Evolutionary conservation across 2,329 filamentous ascomycete genomes (phyloP).

Genomic region (Passalora sequoiae): DNA sequence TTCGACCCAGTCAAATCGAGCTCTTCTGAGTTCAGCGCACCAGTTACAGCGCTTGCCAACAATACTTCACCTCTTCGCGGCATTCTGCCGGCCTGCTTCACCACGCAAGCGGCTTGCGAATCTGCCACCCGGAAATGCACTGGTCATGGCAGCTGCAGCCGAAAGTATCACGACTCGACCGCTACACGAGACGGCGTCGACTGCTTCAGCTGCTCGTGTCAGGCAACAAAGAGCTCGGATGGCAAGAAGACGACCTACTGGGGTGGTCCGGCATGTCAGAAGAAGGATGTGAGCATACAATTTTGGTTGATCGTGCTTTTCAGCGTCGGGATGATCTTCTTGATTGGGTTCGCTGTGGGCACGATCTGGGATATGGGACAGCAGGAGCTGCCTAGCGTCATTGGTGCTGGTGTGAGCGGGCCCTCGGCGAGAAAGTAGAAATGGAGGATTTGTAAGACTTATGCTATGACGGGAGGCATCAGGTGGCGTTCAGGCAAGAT

Average conservation of each 20-base stretch:
- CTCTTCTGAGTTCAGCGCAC: slow-evolving; percentile 17
- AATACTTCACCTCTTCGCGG: slow-evolving; percentile 41
- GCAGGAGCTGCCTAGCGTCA: slow-evolving; percentile 85
- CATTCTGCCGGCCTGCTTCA: slow-evolving; percentile 69
- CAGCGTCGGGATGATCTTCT: slow-evolving; percentile 62
- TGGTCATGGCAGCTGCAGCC: slow-evolving; percentile 69
- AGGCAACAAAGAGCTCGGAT: slow-evolving; percentile 50
- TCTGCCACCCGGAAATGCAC: slow-evolving; percentile 72
- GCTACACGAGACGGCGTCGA: slow-evolving; percentile 29
- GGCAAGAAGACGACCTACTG: slow-evolving; percentile 64
- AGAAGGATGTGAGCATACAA: slow-evolving; percentile 79
- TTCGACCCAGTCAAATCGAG: slow-evolving; percentile 25
- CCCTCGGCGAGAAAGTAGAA: slow-evolving; percentile 51
- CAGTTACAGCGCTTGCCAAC: slow-evolving; percentile 35
- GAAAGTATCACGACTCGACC: slow-evolving; percentile 53
- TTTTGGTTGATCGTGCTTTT: slow-evolving; percentile 84
- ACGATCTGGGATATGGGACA: slow-evolving; percentile 78
- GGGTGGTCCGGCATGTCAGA: slow-evolving; percentile 83
- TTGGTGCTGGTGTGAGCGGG: slow-evolving; percentile 86
- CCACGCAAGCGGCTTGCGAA: slow-evolving; percentile 62
- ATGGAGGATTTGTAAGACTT: neutral
- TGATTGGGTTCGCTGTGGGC: slow-evolving; percentile 66
- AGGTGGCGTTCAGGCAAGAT: neutral
- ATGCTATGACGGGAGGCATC: neutral
- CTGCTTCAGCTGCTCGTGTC: slow-evolving; percentile 79